These are phyloP conservation scores for Cercophora sp. DNA, from an alignment of 495 filamentous ascomycete species.

Conservation along the genomic window DNA sequence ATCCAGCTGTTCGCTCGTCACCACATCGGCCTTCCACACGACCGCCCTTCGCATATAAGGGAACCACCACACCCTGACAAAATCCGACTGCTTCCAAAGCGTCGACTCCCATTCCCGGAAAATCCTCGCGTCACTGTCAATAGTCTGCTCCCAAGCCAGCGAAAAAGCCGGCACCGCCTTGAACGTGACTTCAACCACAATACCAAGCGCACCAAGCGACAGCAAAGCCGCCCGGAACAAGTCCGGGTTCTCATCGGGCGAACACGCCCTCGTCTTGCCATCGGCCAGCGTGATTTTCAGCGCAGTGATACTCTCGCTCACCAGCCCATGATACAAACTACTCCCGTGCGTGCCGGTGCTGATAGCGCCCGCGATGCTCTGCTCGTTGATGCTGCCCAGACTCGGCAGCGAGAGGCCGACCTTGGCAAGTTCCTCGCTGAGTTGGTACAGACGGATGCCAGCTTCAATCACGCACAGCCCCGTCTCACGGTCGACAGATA, in stretches of 20 bases:
- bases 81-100: conserved; percentile 82
- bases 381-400: conserved; percentile 89
- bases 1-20: conserved; percentile 36
- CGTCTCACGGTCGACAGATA: conserved; percentile 60
- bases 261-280: conserved; percentile 72
- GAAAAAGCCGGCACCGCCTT: conserved; percentile 72
- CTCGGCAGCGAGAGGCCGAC: conserved; percentile 78
- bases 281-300: conserved; percentile 81
- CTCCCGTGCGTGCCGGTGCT: conserved; percentile 91
- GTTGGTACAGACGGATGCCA: conserved; percentile 72
- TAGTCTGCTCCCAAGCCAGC: conserved; percentile 78
- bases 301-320: conserved; percentile 68
- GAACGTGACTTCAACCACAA: conserved; percentile 84
- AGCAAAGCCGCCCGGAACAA: conserved; percentile 87
- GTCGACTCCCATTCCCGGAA: conserved; percentile 66
- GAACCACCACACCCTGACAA: conserved; percentile 94
- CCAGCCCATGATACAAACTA: conserved; percentile 74
- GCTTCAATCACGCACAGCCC: conserved; percentile 72
- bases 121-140: conserved; percentile 63
- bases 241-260: conserved; percentile 61
- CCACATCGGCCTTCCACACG: conserved; percentile 72
- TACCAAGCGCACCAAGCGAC: conserved; percentile 83
- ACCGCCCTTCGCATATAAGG: conserved; percentile 83
- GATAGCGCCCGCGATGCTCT: conserved; percentile 90
- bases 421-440: conserved; percentile 65